Conservation (phyloP, 306 rosid species). For the Alnus rubra region DNA sequence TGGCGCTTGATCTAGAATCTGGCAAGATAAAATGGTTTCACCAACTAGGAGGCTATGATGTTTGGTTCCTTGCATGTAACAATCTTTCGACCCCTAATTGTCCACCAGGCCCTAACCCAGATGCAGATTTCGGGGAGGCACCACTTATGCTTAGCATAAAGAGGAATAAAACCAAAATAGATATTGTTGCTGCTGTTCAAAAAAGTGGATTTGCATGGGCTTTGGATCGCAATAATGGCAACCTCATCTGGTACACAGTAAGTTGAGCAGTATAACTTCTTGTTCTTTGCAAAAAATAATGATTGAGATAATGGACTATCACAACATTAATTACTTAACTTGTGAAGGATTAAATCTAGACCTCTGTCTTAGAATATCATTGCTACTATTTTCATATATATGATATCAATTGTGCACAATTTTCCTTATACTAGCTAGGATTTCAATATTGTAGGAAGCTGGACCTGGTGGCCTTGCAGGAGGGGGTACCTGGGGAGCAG, state of each 20-base stretch:
- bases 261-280: neutral
- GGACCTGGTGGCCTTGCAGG: too few species aligned
- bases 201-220: constrained; percentile 75
- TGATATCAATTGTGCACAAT: too few species aligned
- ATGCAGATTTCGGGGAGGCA: constrained; percentile 66
- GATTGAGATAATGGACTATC: too few species aligned
- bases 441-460: too few species aligned
- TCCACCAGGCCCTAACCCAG: constrained; percentile 52
- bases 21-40: constrained; percentile 56
- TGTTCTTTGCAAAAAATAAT: too few species aligned
- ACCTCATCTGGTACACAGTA: constrained; percentile 44
- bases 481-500: constrained; percentile 6
- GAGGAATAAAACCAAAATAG: constrained; percentile 33
- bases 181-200: constrained; percentile 59
- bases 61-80: constrained; percentile 54
- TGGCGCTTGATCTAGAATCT: neutral
- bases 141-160: constrained; percentile 50
- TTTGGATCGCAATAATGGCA: constrained; percentile 52
- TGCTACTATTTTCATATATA: too few species aligned
- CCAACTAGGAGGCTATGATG: constrained; percentile 74
- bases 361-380: too few species aligned
- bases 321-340: too few species aligned
- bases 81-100: constrained; percentile 42
- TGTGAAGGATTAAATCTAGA: too few species aligned
- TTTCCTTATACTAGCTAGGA: too few species aligned